Evolutionary conservation across 2,329 filamentous ascomycete genomes (phyloP).

Genomic region (Metarhizium album): DNA sequence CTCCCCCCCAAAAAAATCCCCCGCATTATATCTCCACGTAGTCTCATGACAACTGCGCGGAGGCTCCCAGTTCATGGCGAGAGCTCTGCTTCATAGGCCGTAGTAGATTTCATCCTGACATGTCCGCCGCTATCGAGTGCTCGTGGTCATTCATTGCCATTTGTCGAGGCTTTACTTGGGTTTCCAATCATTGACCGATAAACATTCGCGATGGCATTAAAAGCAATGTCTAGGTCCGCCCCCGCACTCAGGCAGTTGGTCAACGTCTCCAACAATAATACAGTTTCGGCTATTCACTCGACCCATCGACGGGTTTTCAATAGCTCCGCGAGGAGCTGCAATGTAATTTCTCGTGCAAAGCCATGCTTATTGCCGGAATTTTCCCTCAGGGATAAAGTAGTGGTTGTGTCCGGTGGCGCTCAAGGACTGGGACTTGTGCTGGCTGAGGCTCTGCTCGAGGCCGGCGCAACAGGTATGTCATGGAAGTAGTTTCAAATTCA

Average conservation of each 20-base stretch:
- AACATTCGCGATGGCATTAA: neutral
- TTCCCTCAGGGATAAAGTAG: slow-evolving; percentile 60
- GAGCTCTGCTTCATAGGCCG: no score
- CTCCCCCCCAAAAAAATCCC: no score
- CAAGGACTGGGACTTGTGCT: slow-evolving; percentile 70
- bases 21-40: no score
- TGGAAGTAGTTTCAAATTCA: neutral
- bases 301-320: neutral
- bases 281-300: slow-evolving; percentile 1
- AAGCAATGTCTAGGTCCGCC: slow-evolving; percentile 17
- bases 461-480: slow-evolving; percentile 53
- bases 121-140: no score
- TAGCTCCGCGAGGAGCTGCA: neutral
- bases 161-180: no score
- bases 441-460: slow-evolving; percentile 68
- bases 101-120: no score
- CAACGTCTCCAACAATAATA: slow-evolving; percentile 12
- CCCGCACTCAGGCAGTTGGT: slow-evolving; percentile 13
- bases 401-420: slow-evolving; percentile 67
- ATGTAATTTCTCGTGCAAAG: neutral
- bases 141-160: no score
- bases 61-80: no score
- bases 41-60: no score
- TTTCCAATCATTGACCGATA: no score
- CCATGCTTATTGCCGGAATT: slow-evolving; percentile 54